These are phyloP conservation scores for Aspergillus aculeatus DNA, from an alignment of 2,329 filamentous ascomycete genomes.

Conservation along the genomic window DNA sequence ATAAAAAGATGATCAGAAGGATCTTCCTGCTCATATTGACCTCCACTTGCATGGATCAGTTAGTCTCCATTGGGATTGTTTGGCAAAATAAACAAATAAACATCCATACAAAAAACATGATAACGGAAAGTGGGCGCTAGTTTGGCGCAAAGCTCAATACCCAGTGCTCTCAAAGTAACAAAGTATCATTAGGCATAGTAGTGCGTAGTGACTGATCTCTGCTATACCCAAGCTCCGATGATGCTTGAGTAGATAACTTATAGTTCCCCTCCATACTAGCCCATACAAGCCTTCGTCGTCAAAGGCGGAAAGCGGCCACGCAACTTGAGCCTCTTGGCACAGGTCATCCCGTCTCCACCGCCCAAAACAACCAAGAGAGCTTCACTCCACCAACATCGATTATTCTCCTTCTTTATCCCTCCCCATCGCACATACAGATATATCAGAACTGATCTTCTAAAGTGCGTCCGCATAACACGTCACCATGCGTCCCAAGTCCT, in stretches of 20 bases:
- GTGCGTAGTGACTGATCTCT: no score
- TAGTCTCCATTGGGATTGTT: neutral
- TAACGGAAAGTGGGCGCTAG: neutral
- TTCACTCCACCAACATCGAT: constrained; percentile 4
- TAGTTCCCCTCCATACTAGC: neutral
- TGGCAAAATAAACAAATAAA: neutral
- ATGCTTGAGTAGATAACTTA: no score
- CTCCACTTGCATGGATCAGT: neutral
- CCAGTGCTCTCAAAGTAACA: no score
- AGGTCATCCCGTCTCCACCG: constrained; percentile 28
- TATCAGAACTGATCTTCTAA: constrained; percentile 1
- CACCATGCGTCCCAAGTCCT: constrained; percentile 38
- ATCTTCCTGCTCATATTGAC: neutral
- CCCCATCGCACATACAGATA: constrained; percentile 21
- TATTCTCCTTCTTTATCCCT: neutral
- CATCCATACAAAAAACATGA: no score
- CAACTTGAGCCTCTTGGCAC: constrained; percentile 26
- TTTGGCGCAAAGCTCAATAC: neutral
- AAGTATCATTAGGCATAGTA: no score
- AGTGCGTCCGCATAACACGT: neutral
- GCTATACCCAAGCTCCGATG: no score
- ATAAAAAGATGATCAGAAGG: neutral
- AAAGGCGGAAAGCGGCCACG: neutral
- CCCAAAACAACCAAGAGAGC: constrained; percentile 17
- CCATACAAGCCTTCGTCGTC: neutral